Evolutionary conservation across 2,329 filamentous ascomycete species (phyloP).

Genomic region (Pestalotiopsis sp.): DNA sequence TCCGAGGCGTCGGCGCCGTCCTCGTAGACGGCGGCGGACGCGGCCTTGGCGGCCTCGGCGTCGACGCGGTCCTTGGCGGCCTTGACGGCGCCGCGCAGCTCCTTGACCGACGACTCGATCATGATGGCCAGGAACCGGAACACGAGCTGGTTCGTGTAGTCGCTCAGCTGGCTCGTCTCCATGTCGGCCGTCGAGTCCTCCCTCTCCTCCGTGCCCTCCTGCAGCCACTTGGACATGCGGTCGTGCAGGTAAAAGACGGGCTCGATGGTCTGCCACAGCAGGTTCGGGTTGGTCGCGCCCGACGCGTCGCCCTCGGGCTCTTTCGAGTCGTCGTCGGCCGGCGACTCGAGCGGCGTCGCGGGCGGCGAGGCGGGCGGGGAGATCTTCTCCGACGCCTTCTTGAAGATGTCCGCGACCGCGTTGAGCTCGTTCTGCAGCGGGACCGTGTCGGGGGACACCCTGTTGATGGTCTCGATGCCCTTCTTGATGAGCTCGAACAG

Average conservation of each 20-base stretch:
- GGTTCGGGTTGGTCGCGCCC: conserved; percentile 21
- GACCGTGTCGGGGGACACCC: conserved; percentile 21
- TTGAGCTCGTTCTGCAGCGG: conserved; percentile 27
- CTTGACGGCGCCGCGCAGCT: conserved; percentile 30
- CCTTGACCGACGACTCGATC: conserved; percentile 31
- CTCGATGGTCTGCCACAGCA: conserved; percentile 31
- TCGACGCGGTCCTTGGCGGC: conserved; percentile 31
- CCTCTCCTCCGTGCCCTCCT: conserved; percentile 26
- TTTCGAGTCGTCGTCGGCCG: too few relatives aligned
- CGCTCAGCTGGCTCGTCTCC: conserved; percentile 26
- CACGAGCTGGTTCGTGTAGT: conserved; percentile 31
- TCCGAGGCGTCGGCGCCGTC: conserved; percentile 44
- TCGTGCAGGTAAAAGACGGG: conserved; percentile 32
- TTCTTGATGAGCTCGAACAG: conserved; percentile 29
- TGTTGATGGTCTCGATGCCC: conserved; percentile 23
- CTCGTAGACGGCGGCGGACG: conserved; percentile 26
- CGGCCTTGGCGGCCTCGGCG: conserved; percentile 29
- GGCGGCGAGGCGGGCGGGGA: background rate
- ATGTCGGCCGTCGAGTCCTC: conserved; percentile 22
- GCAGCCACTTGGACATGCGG: conserved; percentile 29
- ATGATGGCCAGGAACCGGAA: conserved; percentile 29
- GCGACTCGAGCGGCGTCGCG: too few relatives aligned
- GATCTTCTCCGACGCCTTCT: conserved; percentile 18
- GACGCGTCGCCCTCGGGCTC: background rate
- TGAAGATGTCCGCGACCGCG: conserved; percentile 27